Percentiles rank a stretch among this genome's conserved stretches.
These are phyloP conservation scores for Scedosporium aurantiacum DNA, from an alignment of 2,329 filamentous ascomycete species.

Conservation along the genomic window DNA sequence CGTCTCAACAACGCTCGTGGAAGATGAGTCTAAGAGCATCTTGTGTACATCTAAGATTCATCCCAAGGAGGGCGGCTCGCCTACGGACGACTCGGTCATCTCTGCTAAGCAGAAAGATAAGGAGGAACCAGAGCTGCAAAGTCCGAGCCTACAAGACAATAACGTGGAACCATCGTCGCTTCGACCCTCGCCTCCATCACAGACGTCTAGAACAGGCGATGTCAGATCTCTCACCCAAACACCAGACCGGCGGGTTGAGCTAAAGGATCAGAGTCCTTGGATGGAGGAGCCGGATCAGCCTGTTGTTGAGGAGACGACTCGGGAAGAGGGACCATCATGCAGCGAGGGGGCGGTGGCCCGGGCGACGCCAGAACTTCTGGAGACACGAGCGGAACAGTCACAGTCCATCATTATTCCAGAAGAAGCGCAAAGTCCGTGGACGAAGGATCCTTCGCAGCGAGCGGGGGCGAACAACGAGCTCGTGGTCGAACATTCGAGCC, in stretches of 20 bases:
- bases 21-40: background rate
- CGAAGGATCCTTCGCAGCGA: background rate
- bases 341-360: background rate
- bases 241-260: background rate
- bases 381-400: background rate
- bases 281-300: background rate
- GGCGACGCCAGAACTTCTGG: background rate
- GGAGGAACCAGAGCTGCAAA: too few species aligned
- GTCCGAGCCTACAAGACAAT: too few species aligned
- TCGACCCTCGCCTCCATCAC: background rate
- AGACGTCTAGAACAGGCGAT: background rate
- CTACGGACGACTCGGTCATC: background rate
- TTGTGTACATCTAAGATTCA: background rate
- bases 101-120: too few species aligned
- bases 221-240: background rate
- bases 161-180: background rate
- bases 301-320: background rate
- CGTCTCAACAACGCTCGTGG: background rate
- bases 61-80: background rate
- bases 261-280: background rate
- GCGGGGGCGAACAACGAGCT: background rate
- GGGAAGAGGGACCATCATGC: background rate
- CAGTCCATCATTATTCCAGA: background rate
- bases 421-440: slow-evolving; percentile 4
- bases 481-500: background rate